phyloP scores from a whole-genome alignment of 176 grass and related monocot species.

The Carex littledalei region DNA sequence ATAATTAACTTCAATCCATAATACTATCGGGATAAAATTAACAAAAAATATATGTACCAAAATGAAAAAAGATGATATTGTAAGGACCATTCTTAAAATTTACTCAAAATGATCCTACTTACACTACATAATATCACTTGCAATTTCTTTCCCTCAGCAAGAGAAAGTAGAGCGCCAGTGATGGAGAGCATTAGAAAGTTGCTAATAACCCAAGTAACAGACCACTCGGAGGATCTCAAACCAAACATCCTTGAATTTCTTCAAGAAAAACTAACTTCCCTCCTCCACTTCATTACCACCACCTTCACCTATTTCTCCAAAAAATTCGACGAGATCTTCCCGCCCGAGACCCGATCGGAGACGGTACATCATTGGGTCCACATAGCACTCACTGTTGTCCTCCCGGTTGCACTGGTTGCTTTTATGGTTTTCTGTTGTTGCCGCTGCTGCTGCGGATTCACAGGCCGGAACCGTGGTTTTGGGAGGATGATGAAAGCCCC shows the following conservation, averaged over 20 bases:
- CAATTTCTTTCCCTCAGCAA: background rate
- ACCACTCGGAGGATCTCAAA: background rate
- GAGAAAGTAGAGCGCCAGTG: background rate
- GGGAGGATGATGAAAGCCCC: background rate
- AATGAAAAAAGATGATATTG: background rate
- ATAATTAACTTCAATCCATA: no score
- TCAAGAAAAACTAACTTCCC: background rate
- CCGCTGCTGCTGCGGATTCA: background rate
- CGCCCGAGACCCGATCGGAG: background rate
- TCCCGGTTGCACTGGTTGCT: background rate
- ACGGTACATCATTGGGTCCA: background rate
- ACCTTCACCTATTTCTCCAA: background rate
- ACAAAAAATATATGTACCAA: no score
- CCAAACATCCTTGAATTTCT: slow-evolving; percentile 5
- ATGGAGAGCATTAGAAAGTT: slow-evolving; percentile 1
- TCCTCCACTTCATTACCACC: background rate
- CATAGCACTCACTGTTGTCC: background rate
- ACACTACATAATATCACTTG: background rate
- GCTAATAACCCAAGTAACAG: background rate
- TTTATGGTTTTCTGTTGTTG: background rate
- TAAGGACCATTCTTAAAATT: background rate
- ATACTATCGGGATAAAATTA: no score
- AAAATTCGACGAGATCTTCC: background rate
- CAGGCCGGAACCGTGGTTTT: background rate
- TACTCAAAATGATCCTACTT: background rate